Evolutionary conservation across 345 rosid species (phyloP).

Genomic region (Eucalyptus fibrosa): DNA sequence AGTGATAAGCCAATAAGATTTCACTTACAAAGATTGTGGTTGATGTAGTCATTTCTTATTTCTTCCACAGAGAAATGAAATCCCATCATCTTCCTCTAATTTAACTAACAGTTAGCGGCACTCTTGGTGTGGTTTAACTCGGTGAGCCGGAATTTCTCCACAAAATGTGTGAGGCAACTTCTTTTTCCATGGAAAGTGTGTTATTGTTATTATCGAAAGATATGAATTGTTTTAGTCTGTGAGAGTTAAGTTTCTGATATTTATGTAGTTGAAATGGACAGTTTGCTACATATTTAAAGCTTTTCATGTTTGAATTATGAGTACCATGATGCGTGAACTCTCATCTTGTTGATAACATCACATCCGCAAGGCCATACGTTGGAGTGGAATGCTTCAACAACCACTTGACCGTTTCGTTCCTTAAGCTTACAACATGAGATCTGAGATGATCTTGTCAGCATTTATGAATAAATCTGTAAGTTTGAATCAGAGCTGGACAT

Average conservation of each 20-base stretch:
- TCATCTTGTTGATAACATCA: background rate
- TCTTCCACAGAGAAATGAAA: background rate
- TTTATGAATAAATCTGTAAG: background rate
- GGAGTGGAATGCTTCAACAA: background rate
- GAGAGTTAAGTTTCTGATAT: background rate
- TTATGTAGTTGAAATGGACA: background rate
- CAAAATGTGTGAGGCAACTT: background rate
- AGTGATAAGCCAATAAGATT: background rate
- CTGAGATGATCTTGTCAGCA: background rate
- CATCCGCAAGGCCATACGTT: background rate
- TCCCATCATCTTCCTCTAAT: background rate
- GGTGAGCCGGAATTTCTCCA: background rate
- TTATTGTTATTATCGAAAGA: background rate
- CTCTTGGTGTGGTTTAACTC: background rate
- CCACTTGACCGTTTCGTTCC: background rate
- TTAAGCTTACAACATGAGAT: background rate
- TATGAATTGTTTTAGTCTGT: background rate
- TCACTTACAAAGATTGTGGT: background rate
- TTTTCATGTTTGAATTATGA: background rate
- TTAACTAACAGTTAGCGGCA: background rate
- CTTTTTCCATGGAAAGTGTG: background rate
- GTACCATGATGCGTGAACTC: background rate
- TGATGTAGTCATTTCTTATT: background rate
- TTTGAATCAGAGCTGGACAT: background rate
- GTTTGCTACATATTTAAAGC: background rate